Evolutionary conservation across 2,329 filamentous ascomycete genomes (phyloP).

Genomic region (Cryphonectria radicalis): DNA sequence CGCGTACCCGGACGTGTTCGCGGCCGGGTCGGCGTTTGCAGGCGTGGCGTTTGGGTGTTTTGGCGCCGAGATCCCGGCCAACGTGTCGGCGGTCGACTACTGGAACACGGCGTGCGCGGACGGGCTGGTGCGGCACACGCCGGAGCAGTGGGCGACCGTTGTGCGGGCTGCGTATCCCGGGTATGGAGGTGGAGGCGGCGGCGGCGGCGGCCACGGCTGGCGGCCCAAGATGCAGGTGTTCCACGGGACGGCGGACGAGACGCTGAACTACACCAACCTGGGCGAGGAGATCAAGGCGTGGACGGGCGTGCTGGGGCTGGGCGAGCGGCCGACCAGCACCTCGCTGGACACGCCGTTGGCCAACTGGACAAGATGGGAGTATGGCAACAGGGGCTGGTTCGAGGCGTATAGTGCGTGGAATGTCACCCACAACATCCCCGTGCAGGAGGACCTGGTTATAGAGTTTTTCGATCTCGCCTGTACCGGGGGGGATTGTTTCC

Average conservation of each 20-base stretch:
- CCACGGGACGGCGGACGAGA: slow-evolving; percentile 58
- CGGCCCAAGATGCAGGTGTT: slow-evolving; percentile 62
- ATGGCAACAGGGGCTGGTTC: slow-evolving; percentile 43
- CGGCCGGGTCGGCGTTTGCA: slow-evolving; percentile 51
- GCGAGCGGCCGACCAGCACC: slow-evolving; percentile 36
- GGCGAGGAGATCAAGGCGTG: slow-evolving; percentile 59
- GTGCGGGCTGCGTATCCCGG: slow-evolving; percentile 51
- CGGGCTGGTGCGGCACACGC: slow-evolving; percentile 47
- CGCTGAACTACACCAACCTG: slow-evolving; percentile 56
- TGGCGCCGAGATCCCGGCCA: slow-evolving; percentile 37
- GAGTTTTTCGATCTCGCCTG: slow-evolving; percentile 45
- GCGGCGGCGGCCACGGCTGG: slow-evolving; percentile 38
- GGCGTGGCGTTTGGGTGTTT: slow-evolving; percentile 55
- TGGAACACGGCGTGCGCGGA: slow-evolving; percentile 59
- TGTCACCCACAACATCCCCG: slow-evolving; percentile 45
- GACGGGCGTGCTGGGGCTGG: slow-evolving; percentile 46
- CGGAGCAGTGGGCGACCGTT: slow-evolving; percentile 41
- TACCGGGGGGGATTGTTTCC: slow-evolving; percentile 39
- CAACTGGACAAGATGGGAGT: slow-evolving; percentile 44
- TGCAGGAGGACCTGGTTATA: slow-evolving; percentile 43
- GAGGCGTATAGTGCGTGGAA: slow-evolving; percentile 45
- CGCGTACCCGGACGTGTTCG: slow-evolving; percentile 57
- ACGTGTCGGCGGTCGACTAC: slow-evolving; percentile 38
- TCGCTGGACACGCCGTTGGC: slow-evolving; percentile 40
- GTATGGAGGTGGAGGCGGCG: slow-evolving; percentile 39